phyloP scores from a whole-genome alignment of 495 filamentous ascomycete genomes.

The Talaromyces ruber region DNA sequence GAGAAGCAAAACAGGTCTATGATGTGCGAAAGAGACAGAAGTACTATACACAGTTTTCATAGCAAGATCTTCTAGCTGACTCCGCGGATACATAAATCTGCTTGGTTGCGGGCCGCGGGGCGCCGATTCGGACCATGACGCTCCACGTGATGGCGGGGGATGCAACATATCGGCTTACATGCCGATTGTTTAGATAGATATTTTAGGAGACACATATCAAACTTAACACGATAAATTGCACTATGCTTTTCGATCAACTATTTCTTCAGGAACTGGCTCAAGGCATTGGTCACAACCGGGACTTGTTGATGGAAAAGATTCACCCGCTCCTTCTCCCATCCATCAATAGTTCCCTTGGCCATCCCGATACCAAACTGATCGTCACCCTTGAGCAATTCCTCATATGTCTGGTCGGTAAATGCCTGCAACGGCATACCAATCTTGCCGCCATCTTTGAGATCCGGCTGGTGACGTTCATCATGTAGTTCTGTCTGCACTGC shows the following conservation, averaged over 20 bases:
- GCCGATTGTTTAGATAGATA: not conserved
- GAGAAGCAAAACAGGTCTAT: not conserved
- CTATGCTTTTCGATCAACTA: not conserved
- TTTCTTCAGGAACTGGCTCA: conserved; percentile 20
- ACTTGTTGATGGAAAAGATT: conserved; percentile 27
- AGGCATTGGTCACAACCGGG: conserved; percentile 20
- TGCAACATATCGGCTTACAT: not conserved
- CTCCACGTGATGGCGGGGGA: not conserved
- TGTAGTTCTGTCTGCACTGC: conserved; percentile 54
- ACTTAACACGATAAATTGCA: not conserved
- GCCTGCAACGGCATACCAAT: conserved; percentile 57
- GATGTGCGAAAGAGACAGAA: not conserved
- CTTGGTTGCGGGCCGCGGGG: not conserved
- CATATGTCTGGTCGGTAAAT: conserved; percentile 54
- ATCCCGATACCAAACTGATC: conserved; percentile 36
- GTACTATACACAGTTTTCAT: not conserved
- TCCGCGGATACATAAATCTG: not conserved
- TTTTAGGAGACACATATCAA: no score
- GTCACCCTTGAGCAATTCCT: conserved; percentile 39
- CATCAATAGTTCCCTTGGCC: conserved; percentile 23
- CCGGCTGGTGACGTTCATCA: conserved; percentile 26
- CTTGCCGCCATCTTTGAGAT: conserved; percentile 32
- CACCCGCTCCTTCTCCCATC: conserved; percentile 30
- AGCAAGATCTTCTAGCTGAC: not conserved
- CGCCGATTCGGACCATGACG: not conserved